Evolutionary conservation across 2,329 filamentous ascomycete species (phyloP).

Genomic region (Bipolaris cookei): DNA sequence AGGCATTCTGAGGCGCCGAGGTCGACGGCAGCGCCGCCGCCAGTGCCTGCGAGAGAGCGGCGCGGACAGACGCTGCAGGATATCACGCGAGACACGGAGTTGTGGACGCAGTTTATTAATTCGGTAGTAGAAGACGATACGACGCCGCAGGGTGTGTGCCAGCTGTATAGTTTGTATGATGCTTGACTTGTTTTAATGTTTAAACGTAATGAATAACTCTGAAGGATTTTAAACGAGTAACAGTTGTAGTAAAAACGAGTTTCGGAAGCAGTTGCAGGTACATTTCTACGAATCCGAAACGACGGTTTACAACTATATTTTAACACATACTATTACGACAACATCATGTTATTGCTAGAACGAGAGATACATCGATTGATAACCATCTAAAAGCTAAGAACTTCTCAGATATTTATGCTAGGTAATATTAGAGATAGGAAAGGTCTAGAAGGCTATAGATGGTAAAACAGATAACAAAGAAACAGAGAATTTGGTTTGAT

Average conservation of each 20-base stretch:
- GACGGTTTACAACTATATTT: neutral
- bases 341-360: neutral
- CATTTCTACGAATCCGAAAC: neutral
- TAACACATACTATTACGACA: neutral
- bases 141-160: neutral
- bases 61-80: neutral
- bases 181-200: neutral
- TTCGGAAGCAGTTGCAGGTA: no score
- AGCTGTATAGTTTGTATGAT: neutral
- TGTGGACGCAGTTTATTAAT: neutral
- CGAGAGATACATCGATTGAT: no score
- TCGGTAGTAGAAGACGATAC: conserved; percentile 2
- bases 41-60: conserved; percentile 25
- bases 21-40: conserved; percentile 4
- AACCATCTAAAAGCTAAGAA: no score
- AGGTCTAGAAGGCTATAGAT: no score
- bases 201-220: neutral
- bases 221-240: neutral
- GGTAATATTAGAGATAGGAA: no score
- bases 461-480: no score
- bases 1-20: conserved; percentile 15
- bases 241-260: no score
- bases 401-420: no score
- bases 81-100: neutral
- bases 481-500: no score